Percentiles rank a stretch among this genome's conserved stretches.
Conservation (phyloP, 2,329 filamentous ascomycete species). For the Akanthomyces lecanii region DNA sequence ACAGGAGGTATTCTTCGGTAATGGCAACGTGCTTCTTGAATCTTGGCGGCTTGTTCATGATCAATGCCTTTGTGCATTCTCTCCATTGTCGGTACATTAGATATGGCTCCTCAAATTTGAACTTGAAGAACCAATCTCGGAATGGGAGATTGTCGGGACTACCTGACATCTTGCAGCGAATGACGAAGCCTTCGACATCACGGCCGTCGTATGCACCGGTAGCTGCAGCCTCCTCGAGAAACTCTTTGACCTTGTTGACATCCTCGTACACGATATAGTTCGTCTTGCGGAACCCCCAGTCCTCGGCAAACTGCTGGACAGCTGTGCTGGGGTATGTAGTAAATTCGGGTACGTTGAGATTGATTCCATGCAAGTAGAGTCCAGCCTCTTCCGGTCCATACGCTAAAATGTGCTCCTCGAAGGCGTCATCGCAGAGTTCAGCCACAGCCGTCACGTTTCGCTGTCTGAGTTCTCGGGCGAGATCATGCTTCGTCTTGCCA, state of each 20-base stretch:
- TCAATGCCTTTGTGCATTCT: conserved; percentile 89
- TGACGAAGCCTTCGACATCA: conserved; percentile 94
- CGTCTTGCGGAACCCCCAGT: conserved; percentile 92
- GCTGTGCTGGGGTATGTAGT: conserved; percentile 75
- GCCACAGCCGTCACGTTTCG: conserved; percentile 94
- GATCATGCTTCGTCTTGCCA: conserved; percentile 72
- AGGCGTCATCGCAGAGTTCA: conserved; percentile 91
- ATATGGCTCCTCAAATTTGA: conserved; percentile 98
- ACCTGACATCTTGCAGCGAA: conserved; percentile 73
- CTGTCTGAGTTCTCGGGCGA: conserved; percentile 68
- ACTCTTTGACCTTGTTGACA: conserved; percentile 67
- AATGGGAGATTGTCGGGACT: conserved; percentile 52
- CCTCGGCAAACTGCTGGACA: conserved; percentile 85
- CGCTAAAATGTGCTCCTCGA: conserved; percentile 94
- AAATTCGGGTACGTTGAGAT: conserved; percentile 91
- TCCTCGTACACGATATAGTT: conserved; percentile 75
- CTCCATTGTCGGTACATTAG: conserved; percentile 99
- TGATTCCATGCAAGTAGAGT: conserved; percentile 92
- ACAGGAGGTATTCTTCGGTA: conserved; percentile 85
- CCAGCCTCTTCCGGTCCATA: conserved; percentile 81
- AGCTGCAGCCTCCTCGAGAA: conserved; percentile 80
- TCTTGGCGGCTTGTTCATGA: conserved; percentile 67
- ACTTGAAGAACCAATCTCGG: conserved; percentile 99
- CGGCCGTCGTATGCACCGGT: conserved; percentile 86
- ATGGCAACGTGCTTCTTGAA: conserved; percentile 85